Base-by-base conservation (phyloP, 768 basidiomycete species). In the Tulasnella sp. region DNA sequence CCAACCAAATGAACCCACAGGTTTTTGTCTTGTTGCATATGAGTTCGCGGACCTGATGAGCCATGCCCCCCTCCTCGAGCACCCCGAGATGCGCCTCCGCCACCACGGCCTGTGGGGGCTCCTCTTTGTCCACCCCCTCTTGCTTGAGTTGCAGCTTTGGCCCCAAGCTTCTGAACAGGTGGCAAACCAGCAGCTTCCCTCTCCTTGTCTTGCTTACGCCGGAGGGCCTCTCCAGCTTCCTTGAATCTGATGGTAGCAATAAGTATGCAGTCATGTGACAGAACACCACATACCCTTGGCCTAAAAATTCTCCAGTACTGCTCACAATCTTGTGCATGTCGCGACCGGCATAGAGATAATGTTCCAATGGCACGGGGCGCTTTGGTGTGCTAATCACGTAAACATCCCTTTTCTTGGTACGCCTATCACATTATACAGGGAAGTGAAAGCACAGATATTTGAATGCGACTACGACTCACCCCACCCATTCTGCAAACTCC, bases 401-500 rank as follows among this genome's bases (percentile, higher is more conserved):
- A 48, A 99, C 96, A 57, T 98, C 91, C 65, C 96, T 98, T 72
- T 91, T 93, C 70, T 99, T 98, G 2, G 95, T 99, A 13, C 95
- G 86, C 5, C 93, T 98, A 19, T 1, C 9, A 4, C 35, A 29
- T 39, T 13, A 12, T 48, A 22, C 34, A 24, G n/a, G 31, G 16
- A 37, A 40, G 12, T 35, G 39, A 48, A 16, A 28, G 34, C n/a
- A n/a, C n/a, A 25, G 24, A 20, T 42, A 8, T 13, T 12, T 7
- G 13, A 3, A 19, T 13, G 6, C 37, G 31, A 34, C n/a, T 37
- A 24, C 2, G 15, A 63, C 82, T 62, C 63, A 96, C 93, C 95
- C 95, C 53, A 98, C 93, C 95, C 95, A 99, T 58, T 91, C 91
- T 3, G 95, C 95, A 61, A 99, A 99, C 62, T 98, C 95, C 62